phyloP scores from a whole-genome alignment of 495 filamentous ascomycete genomes.

The Penicillium diatomitis region DNA sequence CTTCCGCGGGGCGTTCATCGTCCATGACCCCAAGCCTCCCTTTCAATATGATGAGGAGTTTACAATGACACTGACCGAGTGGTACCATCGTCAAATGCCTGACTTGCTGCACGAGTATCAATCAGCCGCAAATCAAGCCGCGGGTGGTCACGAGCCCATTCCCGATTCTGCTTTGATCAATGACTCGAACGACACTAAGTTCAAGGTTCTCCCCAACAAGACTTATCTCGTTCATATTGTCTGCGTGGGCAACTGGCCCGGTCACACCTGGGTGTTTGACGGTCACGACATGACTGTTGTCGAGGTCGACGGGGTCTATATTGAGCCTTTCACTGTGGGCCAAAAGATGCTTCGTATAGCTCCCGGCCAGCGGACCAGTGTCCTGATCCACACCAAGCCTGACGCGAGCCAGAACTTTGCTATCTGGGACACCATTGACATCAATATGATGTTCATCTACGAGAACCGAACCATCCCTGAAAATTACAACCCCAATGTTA shows the following conservation, averaged over 20 bases:
- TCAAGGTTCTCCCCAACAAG: constrained; percentile 40
- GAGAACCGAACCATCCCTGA: constrained; percentile 16
- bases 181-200: constrained; percentile 40
- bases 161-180: constrained; percentile 63
- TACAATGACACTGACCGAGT: constrained; percentile 55
- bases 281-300: constrained; percentile 54
- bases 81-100: constrained; percentile 53
- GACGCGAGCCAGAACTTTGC: constrained; percentile 39
- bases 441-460: constrained; percentile 46
- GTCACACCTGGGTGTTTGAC: constrained; percentile 44
- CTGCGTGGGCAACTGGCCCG: constrained; percentile 53
- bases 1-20: constrained; percentile 60
- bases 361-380: constrained; percentile 62
- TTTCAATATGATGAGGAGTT: constrained; percentile 64
- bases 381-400: constrained; percentile 51
- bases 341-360: constrained; percentile 51
- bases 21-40: constrained; percentile 60
- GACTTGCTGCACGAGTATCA: constrained; percentile 44
- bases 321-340: constrained; percentile 43
- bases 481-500: constrained; percentile 59
- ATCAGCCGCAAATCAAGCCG: constrained; percentile 41
- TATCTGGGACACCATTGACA: constrained; percentile 50
- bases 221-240: constrained; percentile 62
- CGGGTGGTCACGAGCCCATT: constrained; percentile 48
- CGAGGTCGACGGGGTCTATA: constrained; percentile 66